A percentile compares a stretch with the other conserved stretches of the same genome.
These are phyloP conservation scores for Vigna hirtella DNA, from an alignment of 306 rosid species.

Conservation along the genomic window DNA sequence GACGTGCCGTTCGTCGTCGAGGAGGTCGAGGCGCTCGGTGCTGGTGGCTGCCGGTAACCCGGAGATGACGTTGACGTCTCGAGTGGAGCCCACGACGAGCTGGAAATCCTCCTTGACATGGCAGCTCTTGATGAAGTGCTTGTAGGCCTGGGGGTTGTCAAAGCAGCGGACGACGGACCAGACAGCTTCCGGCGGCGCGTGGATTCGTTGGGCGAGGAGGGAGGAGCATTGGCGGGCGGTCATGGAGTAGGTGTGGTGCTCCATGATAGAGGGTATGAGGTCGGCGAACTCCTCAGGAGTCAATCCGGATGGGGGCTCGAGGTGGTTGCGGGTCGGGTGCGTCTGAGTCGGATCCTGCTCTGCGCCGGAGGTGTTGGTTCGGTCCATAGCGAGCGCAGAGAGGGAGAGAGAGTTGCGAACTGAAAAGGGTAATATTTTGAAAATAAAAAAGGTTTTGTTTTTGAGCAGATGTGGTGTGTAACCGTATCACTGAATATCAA, in stretches of 20 bases:
- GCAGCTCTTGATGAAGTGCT: slow-evolving; percentile 91
- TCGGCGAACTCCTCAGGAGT: slow-evolving; percentile 59
- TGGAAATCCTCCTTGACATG: slow-evolving; percentile 53
- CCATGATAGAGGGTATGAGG: slow-evolving; percentile 48
- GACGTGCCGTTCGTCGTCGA: slow-evolving; percentile 71
- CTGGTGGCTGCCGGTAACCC: slow-evolving; percentile 87
- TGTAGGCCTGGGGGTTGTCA: slow-evolving; percentile 77
- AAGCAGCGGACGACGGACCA: slow-evolving; percentile 78
- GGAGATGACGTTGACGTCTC: slow-evolving; percentile 80
- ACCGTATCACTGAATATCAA: too few species aligned
- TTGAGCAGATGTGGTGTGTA: too few species aligned
- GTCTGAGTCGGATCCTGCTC: not conserved
- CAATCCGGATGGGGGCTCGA: slow-evolving; percentile 49
- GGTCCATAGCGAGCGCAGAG: slow-evolving; percentile 9
- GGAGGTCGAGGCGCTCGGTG: slow-evolving; percentile 74
- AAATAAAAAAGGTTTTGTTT: not conserved
- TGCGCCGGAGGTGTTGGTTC: not conserved
- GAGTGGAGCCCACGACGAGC: slow-evolving; percentile 69
- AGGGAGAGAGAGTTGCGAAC: not conserved
- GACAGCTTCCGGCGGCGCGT: slow-evolving; percentile 63
- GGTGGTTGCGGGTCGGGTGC: slow-evolving; percentile 45
- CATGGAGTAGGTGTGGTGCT: slow-evolving; percentile 65
- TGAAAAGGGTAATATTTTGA: not conserved
- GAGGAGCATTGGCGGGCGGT: slow-evolving; percentile 73
- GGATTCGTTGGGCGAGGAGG: slow-evolving; percentile 74